These are phyloP conservation scores for Panellus pusillus DNA, from an alignment of 768 basidiomycete species.

Conservation along the genomic window DNA sequence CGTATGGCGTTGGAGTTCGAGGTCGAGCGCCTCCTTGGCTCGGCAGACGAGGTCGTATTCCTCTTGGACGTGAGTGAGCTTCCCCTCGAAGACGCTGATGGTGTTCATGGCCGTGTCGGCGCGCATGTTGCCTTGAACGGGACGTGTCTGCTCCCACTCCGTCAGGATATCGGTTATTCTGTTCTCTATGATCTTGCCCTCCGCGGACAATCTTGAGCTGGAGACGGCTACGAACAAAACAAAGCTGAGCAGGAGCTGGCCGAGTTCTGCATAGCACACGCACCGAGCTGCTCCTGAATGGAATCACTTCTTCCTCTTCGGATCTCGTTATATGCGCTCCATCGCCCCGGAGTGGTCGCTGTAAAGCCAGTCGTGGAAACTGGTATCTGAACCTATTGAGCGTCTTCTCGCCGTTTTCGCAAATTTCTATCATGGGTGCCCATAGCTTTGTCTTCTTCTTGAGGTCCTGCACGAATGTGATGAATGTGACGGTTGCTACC, in stretches of 20 bases:
- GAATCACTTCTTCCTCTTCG: slow-evolving; percentile 95
- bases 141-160: slow-evolving; percentile 96
- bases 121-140: slow-evolving; percentile 94
- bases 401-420: slow-evolving; percentile 94
- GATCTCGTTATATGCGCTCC: slow-evolving; percentile 98
- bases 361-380: slow-evolving; percentile 98
- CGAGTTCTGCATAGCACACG: slow-evolving; percentile 31
- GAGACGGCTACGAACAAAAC: slow-evolving; percentile 68
- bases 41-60: slow-evolving; percentile 94
- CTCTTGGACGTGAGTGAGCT: slow-evolving; percentile 85
- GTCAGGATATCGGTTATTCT: slow-evolving; percentile 87
- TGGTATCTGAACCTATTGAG: slow-evolving; percentile 96
- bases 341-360: slow-evolving; percentile 97
- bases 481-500: slow-evolving; percentile 97
- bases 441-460: slow-evolving; percentile 97
- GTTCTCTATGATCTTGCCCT: slow-evolving; percentile 97
- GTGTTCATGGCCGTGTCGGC: slow-evolving; percentile 96
- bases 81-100: slow-evolving; percentile 93
- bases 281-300: slow-evolving; percentile 97
- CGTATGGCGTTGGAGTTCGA: slow-evolving; percentile 87
- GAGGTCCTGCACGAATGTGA: slow-evolving; percentile 98
- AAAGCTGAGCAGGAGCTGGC: not conserved
- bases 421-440: slow-evolving; percentile 95
- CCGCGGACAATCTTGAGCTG: slow-evolving; percentile 99
- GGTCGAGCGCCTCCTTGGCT: slow-evolving; percentile 95